These are phyloP conservation scores for Quercus cerris DNA, from an alignment of 306 rosid species.

Conservation along the genomic window DNA sequence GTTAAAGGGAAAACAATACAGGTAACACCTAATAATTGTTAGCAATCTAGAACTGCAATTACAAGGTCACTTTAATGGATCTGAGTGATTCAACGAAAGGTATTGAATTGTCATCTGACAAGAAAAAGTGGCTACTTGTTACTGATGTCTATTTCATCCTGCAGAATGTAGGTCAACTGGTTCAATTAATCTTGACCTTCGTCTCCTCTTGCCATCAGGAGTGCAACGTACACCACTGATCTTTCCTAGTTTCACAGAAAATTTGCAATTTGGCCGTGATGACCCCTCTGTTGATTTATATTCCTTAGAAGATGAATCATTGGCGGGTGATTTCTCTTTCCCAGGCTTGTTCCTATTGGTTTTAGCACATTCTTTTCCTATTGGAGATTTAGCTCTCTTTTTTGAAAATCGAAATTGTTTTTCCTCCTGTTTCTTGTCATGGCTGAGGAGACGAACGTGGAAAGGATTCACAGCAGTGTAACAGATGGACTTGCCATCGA, in stretches of 20 bases:
- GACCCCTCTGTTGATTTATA: constrained; percentile 22
- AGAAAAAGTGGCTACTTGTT: background rate
- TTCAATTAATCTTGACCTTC: constrained; percentile 47
- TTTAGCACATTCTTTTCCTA: constrained; percentile 28
- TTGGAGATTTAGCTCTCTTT: constrained; percentile 61
- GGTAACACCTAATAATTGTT: constrained; percentile 10
- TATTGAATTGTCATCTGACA: background rate
- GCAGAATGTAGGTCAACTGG: constrained; percentile 56
- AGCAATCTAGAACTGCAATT: constrained; percentile 23
- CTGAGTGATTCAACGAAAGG: constrained; percentile 34
- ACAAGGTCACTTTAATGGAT: background rate
- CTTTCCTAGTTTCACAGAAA: constrained; percentile 52
- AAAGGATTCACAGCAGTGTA: constrained; percentile 64
- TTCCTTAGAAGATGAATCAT: constrained; percentile 27
- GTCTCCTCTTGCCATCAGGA: constrained; percentile 75
- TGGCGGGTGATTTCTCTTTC: constrained; percentile 29
- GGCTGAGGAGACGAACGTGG: constrained; percentile 54
- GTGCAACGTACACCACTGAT: constrained; percentile 42
- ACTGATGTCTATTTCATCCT: constrained; percentile 24
- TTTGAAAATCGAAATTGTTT: constrained; percentile 33
- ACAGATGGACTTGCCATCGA: constrained; percentile 46
- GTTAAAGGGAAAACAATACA: constrained; percentile 21
- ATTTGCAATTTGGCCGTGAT: constrained; percentile 45
- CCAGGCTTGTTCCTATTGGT: constrained; percentile 25
- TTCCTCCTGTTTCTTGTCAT: constrained; percentile 29